Evolutionary conservation across 2,329 filamentous ascomycete genomes (phyloP), one percentile per base, ranked within the genome.

Genomic region (Lecanicillium sp.): DNA sequence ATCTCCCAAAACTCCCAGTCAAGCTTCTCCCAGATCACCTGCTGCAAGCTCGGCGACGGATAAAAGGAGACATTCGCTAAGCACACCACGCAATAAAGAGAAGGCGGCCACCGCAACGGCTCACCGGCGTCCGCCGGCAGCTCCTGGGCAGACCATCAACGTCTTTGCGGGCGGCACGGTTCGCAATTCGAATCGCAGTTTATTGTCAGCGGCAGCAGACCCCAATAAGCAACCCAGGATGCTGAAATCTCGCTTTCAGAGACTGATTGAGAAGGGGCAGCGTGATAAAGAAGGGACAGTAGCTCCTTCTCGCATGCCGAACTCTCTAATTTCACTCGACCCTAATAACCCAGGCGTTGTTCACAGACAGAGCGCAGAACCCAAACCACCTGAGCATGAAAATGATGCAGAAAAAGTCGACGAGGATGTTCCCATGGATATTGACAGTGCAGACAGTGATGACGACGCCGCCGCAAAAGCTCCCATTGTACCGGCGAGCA

Each of bases 131-230:
- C 32, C 14, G 22, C 29, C 17, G 17, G 11, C 22, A 25, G 22
- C 11, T 25, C 5, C 10, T 15, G 15, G n/a, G 11, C 18, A 20
- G 10, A 25, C 28, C 17, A 45, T 40, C 12, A 76, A 74, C 41
- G 61, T 75, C 1, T 75, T 75, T 34, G 45, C 52, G 6, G 58
- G 58, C 9, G 70, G 71, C 2, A 69, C 58, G 41, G 52, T 47
- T 18, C 54, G 49, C 20, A 69, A 62, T 44, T 48, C 50, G 15
- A 57, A 64, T 12, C 31, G 40, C 2, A 60, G 46, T 11, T 51
- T 75, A 4, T 49, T 47, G 12, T 60, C 68, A 3, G 55, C 40
- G 8, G 65, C 68, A 42, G 50, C 50, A 12, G 65, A 77, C 49
- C 47, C 63, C 8, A 58, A 47, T 3, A 70, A 60, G 43, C 45